Percentiles rank a stretch among this genome's conserved stretches.
These are phyloP conservation scores for Aquilaria sinensis DNA, from an alignment of 345 rosid genomes.

Conservation along the genomic window DNA sequence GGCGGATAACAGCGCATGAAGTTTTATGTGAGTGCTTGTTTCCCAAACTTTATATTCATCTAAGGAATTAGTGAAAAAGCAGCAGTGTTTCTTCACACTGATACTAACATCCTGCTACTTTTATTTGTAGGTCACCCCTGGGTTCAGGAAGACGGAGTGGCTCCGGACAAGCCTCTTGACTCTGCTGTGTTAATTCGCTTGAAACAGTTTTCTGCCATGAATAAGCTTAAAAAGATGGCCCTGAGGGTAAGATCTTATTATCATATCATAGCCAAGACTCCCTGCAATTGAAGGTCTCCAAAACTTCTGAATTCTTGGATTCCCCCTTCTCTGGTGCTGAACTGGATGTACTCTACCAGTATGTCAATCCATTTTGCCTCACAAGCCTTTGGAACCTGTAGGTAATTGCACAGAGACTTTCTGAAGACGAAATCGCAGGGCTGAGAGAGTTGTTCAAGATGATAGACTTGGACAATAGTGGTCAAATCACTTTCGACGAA, in stretches of 20 bases:
- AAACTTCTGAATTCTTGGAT: not conserved
- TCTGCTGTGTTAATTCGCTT: conserved; percentile 67
- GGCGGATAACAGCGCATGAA: conserved; percentile 67
- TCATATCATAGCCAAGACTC: no score
- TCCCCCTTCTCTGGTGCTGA: no score
- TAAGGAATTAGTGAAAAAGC: not conserved
- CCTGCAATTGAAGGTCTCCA: not conserved
- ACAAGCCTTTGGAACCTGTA: not conserved
- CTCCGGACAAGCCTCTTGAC: conserved; percentile 80
- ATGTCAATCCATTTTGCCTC: not conserved
- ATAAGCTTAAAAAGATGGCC: conserved; percentile 86
- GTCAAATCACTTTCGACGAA: conserved; percentile 74
- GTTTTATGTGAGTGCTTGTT: conserved; percentile 53
- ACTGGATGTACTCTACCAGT: not conserved
- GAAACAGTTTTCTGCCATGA: conserved; percentile 78
- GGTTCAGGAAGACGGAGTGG: conserved; percentile 73
- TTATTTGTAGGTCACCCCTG: conserved; percentile 59
- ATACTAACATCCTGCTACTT: not conserved
- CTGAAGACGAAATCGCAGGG: conserved; percentile 77
- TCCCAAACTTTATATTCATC: not conserved
- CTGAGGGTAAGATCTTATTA: conserved; percentile 40
- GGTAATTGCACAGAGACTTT: conserved; percentile 83
- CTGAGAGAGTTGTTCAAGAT: conserved; percentile 72
- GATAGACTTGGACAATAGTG: conserved; percentile 74
- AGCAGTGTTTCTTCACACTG: not conserved